These are phyloP conservation scores for Penicillium sp. DNA, from an alignment of 2,329 filamentous ascomycete genomes.

Conservation along the genomic window DNA sequence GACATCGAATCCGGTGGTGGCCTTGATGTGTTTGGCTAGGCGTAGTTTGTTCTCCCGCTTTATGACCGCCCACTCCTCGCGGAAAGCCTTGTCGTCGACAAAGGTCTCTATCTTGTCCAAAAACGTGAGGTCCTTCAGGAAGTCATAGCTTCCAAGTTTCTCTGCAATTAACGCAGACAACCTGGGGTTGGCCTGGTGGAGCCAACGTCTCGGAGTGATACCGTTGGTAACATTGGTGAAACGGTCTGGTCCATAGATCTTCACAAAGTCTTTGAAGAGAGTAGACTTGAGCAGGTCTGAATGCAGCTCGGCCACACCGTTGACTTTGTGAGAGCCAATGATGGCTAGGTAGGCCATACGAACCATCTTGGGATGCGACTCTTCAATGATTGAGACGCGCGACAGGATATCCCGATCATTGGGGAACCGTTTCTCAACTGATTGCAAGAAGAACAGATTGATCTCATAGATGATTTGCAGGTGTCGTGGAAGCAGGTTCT, in stretches of 20 bases:
- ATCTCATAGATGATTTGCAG: conserved; percentile 98
- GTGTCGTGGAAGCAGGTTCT: conserved; percentile 89
- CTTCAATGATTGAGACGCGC: conserved; percentile 95
- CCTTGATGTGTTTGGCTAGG: conserved; percentile 86
- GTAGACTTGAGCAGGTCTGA: conserved; percentile 97
- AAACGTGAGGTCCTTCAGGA: conserved; percentile 84
- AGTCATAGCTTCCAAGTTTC: conserved; percentile 78
- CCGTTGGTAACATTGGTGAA: conserved; percentile 99
- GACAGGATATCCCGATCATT: conserved; percentile 80
- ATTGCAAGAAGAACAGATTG: conserved; percentile 89
- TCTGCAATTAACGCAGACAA: conserved; percentile 88
- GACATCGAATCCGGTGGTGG: conserved; percentile 73
- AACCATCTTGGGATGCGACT: conserved; percentile 95
- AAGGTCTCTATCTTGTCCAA: conserved; percentile 83
- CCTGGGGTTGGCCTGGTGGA: conserved; percentile 94
- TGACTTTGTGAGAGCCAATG: conserved; percentile 98
- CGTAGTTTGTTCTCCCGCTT: conserved; percentile 95
- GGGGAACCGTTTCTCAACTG: conserved; percentile 85
- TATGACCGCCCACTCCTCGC: conserved; percentile 92
- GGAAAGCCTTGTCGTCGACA: conserved; percentile 83
- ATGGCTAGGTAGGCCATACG: conserved; percentile 95
- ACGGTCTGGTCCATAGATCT: conserved; percentile 92
- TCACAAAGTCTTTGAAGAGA: conserved; percentile 99
- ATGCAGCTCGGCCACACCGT: conserved; percentile 94
- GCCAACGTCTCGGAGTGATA: conserved; percentile 91